A percentile compares a stretch with the other conserved stretches of the same genome.
Evolutionary conservation across 148 eudicot species (phyloP).

Genomic region (Silene uniflora): DNA sequence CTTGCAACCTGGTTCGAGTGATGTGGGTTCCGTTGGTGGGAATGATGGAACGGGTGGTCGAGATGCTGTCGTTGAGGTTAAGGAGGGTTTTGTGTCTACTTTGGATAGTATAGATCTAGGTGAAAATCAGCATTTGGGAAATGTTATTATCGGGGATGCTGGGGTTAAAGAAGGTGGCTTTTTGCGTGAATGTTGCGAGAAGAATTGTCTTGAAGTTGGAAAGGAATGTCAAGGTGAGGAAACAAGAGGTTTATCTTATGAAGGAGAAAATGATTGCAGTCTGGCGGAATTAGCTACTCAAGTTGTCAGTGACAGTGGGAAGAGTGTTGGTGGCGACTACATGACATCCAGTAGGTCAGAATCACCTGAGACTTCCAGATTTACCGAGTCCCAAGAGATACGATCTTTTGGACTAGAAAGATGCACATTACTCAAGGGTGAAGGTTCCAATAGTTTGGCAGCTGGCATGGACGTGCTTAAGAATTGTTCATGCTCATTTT

Average conservation of each 20-base stretch:
- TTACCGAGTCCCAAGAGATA: conserved; percentile 36
- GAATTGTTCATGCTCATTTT: conserved; percentile 73
- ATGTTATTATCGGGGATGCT: conserved; percentile 18
- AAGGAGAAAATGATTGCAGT: conserved; percentile 22
- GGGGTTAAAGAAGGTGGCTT: conserved; percentile 24
- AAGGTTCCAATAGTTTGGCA: conserved; percentile 33
- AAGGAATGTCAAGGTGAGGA: conserved; percentile 28
- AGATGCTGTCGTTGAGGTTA: conserved; percentile 18
- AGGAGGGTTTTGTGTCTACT: conserved; percentile 19
- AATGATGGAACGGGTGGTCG: conserved; percentile 18
- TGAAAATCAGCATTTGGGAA: conserved; percentile 8
- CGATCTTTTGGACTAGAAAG: conserved; percentile 44
- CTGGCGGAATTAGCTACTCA: conserved; percentile 23
- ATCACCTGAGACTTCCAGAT: conserved; percentile 33
- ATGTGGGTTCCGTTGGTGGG: conserved; percentile 24
- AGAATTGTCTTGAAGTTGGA: conserved; percentile 22
- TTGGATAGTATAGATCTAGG: conserved; percentile 20
- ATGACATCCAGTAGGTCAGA: conserved; percentile 31
- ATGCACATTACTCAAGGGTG: conserved; percentile 37
- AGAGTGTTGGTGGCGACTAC: conserved; percentile 31
- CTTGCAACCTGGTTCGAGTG: conserved; percentile 30
- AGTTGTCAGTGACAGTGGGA: conserved; percentile 22
- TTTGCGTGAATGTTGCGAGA: conserved; percentile 15
- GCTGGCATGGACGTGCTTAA: conserved; percentile 39
- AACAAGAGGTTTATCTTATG: conserved; percentile 19